Evolutionary conservation across 805 yeast genomes (phyloP).

Genomic region (Kregervanrija fluxuum): DNA sequence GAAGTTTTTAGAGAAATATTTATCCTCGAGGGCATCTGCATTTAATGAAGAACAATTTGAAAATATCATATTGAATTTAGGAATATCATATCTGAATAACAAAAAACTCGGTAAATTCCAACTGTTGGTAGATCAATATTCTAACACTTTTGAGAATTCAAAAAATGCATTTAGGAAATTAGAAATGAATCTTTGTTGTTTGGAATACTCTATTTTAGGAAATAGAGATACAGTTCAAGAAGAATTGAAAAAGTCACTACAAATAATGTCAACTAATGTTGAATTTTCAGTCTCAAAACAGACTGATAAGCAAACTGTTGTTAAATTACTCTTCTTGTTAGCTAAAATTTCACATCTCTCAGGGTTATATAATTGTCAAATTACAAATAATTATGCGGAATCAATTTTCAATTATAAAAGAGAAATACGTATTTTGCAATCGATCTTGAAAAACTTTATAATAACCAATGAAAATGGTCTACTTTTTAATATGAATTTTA

Average conservation of each 20-base stretch:
- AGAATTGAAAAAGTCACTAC: background rate
- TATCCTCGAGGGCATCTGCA: background rate
- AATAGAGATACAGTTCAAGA: background rate
- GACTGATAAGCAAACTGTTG: constrained; percentile 11
- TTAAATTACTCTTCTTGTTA: constrained; percentile 19
- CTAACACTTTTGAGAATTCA: background rate
- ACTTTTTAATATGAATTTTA: constrained; percentile 17
- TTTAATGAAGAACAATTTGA: constrained; percentile 3
- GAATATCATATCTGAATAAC: background rate
- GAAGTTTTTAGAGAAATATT: constrained; percentile 10
- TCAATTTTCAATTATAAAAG: constrained; percentile 37
- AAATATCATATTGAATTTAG: constrained; percentile 2
- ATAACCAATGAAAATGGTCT: constrained; percentile 8
- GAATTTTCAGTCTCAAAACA: constrained; percentile 9
- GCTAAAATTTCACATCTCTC: constrained; percentile 31
- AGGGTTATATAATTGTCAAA: constrained; percentile 18
- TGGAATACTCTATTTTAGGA: constrained; percentile 1
- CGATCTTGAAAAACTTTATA: constrained; percentile 39
- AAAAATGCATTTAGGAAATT: background rate
- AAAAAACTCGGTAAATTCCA: constrained; percentile 1
- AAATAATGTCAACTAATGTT: background rate
- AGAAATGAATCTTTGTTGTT: constrained; percentile 1
- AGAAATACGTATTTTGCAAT: constrained; percentile 44
- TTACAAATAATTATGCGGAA: constrained; percentile 16
- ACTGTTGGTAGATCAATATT: background rate